Conservation (phyloP, 2,329 filamentous ascomycete genomes). For the Volutella citrinella region DNA sequence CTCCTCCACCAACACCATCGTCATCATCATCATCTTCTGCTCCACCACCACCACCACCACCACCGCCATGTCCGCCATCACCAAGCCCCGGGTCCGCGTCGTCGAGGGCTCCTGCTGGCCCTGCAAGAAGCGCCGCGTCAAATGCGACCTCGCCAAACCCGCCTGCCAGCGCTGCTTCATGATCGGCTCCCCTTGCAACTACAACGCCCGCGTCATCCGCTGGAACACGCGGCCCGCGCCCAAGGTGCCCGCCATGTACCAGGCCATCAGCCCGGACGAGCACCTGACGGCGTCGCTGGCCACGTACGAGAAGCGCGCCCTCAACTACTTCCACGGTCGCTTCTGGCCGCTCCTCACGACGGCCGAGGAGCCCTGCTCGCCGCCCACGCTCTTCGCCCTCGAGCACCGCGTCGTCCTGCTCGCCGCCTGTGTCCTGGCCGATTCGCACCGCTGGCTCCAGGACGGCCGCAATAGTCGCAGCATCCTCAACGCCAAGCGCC, state of each 20-base stretch:
- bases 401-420: constrained; percentile 32
- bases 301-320: constrained; percentile 27
- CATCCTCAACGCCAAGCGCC: constrained; percentile 22
- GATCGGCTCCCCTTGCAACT: constrained; percentile 23
- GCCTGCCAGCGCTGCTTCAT: constrained; percentile 35
- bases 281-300: constrained; percentile 26
- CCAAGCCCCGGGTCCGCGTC: constrained; percentile 20
- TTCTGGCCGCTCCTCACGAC: constrained; percentile 32
- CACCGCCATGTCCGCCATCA: too few relatives aligned
- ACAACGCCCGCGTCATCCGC: constrained; percentile 36
- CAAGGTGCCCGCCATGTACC: too few relatives aligned
- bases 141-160: constrained; percentile 38
- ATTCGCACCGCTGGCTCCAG: constrained; percentile 30
- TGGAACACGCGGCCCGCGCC: constrained; percentile 38
- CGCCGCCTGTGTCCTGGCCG: constrained; percentile 29
- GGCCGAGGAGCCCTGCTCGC: constrained; percentile 25
- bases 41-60: too few relatives aligned
- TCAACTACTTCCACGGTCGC: constrained; percentile 32
- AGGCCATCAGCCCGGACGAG: constrained; percentile 11
- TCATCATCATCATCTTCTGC: too few relatives aligned
- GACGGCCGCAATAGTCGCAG: constrained; percentile 27
- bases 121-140: constrained; percentile 42
- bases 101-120: constrained; percentile 40
- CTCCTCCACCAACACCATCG: too few relatives aligned
- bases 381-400: constrained; percentile 28